These are phyloP conservation scores for Rhododendron molle DNA, from an alignment of 148 eudicot genomes.

Conservation along the genomic window DNA sequence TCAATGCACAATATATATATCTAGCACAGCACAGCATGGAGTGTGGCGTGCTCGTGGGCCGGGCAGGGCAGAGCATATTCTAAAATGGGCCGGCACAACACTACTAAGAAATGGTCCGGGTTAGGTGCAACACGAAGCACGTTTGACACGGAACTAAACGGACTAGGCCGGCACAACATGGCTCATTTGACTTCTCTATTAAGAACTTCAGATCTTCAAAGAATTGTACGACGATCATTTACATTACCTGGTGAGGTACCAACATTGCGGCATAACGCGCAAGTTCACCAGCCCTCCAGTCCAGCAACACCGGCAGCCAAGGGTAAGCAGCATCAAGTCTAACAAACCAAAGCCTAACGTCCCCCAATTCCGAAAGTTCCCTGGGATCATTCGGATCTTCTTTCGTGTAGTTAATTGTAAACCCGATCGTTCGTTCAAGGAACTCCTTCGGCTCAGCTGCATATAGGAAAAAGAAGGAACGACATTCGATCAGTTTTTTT, in stretches of 20 bases:
- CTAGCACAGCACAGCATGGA: too few relatives aligned
- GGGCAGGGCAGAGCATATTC: neutral
- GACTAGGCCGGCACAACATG: neutral
- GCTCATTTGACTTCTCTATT: neutral
- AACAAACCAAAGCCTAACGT: constrained; percentile 86
- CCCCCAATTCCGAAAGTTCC: constrained; percentile 72
- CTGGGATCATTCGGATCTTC: constrained; percentile 66
- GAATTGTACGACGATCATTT: neutral
- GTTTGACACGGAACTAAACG: neutral
- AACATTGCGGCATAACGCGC: constrained; percentile 97
- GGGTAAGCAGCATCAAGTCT: constrained; percentile 88
- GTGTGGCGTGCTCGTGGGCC: neutral
- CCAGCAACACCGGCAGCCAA: constrained; percentile 78
- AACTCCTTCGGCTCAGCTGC: constrained; percentile 52
- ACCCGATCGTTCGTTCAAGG: constrained; percentile 70
- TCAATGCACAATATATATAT: neutral
- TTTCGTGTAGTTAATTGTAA: constrained; percentile 64
- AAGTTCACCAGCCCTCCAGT: constrained; percentile 93
- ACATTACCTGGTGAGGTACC: constrained; percentile 81
- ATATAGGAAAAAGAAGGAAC: neutral
- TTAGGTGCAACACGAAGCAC: neutral
- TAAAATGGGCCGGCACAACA: neutral
- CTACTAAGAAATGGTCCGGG: neutral
- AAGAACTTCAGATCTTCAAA: too few relatives aligned
- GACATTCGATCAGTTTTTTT: neutral